Evolutionary conservation across 2,329 filamentous ascomycete species (phyloP).

Genomic region (Rhexocercosporidium sp.): DNA sequence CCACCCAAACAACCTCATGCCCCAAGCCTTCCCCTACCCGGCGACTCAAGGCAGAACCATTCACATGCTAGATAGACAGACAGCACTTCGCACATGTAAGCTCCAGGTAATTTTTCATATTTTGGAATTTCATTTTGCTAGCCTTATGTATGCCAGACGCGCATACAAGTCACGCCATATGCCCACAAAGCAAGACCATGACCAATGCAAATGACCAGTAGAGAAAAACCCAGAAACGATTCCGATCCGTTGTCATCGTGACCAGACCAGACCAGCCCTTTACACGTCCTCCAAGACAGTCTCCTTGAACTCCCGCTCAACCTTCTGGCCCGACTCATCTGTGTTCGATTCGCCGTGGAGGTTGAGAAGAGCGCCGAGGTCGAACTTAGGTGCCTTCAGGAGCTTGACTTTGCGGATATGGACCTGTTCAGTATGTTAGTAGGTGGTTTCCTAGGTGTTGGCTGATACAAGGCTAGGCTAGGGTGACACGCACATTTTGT

Average conservation of each 20-base stretch:
- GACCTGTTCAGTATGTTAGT: conserved; percentile 62
- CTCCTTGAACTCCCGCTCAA: conserved; percentile 99
- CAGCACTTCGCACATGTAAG: conserved; percentile 13
- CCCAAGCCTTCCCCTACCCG: neutral
- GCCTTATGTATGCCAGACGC: conserved; percentile 41
- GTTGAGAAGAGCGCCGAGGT: conserved; percentile 92
- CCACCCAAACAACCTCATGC: conserved; percentile 15
- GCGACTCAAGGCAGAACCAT: neutral
- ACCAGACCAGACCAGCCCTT: conserved; percentile 46
- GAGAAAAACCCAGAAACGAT: conserved; percentile 38
- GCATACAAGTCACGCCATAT: conserved; percentile 43
- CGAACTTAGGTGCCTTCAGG: conserved; percentile 98
- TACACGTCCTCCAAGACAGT: conserved; percentile 92
- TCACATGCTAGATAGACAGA: conserved; percentile 8
- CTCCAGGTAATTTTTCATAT: conserved; percentile 33
- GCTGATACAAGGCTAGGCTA: neutral
- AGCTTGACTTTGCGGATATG: conserved; percentile 99
- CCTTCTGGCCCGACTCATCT: conserved; percentile 97
- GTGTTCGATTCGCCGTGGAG: conserved; percentile 97
- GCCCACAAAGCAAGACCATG: conserved; percentile 42
- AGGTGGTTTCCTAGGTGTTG: neutral
- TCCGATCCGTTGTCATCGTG: neutral
- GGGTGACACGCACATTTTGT: conserved; percentile 78
- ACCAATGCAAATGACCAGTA: conserved; percentile 43
- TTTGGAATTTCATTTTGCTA: conserved; percentile 41